Evolutionary conservation across 257 asterid species (phyloP), one percentile per base, ranked within the genome.

Genomic region (Echium plantagineum): DNA sequence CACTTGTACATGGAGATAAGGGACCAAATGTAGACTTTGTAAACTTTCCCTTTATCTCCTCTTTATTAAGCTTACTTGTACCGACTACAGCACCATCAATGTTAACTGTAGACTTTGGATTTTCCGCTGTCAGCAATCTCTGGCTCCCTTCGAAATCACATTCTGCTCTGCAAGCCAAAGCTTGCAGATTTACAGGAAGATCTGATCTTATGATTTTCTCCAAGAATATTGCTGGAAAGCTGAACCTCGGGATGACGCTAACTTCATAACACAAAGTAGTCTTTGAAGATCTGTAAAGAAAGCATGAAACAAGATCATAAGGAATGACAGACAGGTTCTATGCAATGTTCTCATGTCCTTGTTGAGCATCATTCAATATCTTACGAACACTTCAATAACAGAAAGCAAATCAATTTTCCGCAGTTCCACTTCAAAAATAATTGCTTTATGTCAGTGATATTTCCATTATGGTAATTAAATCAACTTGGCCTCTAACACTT

Each of bases 181-280:
- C 98, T 57, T 77, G 87, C 65, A 85, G 96, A 75, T 90, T 90
- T 64, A 83, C 84, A 0, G 98, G 98, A 78, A 90, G 98, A 75
- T 90, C 98, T 47, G 98, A 90, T 68, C 87, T 67, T 66, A 90
- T 83, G 60, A 90, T 90, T 75, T 88, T 81, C 83, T 90, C 96
- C 69, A 90, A 83, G 86, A 90, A 87, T 71, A 90, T 85, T 55
- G 96, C 91, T 18, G 98, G 96, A 73, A 90, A 90, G 75, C 78
- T 90, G 86, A 90, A 90, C 62, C 87, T 78, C 21, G 96, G 98
- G 57, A 90, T 85, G 56, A 90, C 95, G 65, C 83, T 87, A 59
- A 90, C 83, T 79, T 90, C 95, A 71, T 90, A 87, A 64, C 85
- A 70, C 73, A 90, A 75, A 31, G 67, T 76, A 21, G 96, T 78